Evolutionary conservation across 2,329 filamentous ascomycete species (phyloP), one percentile per base, ranked within the genome.

Genomic region (Calonectria pseudoreteaudii): DNA sequence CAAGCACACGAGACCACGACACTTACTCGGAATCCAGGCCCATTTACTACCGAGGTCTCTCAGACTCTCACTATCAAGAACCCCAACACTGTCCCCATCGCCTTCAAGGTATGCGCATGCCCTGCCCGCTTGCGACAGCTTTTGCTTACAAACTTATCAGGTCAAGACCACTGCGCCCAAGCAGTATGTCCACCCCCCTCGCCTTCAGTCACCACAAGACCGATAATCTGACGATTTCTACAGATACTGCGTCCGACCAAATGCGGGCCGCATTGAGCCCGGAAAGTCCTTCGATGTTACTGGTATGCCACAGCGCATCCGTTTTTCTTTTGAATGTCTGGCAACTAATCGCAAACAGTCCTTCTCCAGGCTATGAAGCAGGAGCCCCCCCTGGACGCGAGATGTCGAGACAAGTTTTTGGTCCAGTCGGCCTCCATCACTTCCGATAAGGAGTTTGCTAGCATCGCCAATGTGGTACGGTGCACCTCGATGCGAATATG

Each of bases 111-210:
- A 88, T 75, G 87, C 72, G 41, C 36, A 28, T 13, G 20, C 64
- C 18, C 64, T n/a, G 26, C n/a, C n/a, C 9, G 18, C 3, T 60
- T 71, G 67, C 70, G 23, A 71, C 44, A 16, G 26, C 30, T 30
- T 66, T 75, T 75, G 66, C 76, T 82, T 41, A 80, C 70, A 53
- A 31, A 53, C n/a, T 49, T 52, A 47, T 18, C 80, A 98, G 95
- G 97, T 99, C 86, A 99, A 99, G 92, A 99, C 97, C 64, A 99
- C 97, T 76, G 97, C 97, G 65, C 97, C 97, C 41, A 98, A 98
- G 88, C 97, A 98, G 96, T 99, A 94, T 76, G 73, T 64, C 78
- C 74, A 74, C 66, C 67, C 41, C 71, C 78, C 31, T 74, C 66
- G 53, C 67, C 23, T 74, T 70, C 79, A 74, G 49, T 41, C 75